A percentile compares a stretch with the other conserved stretches of the same genome.
Conservation (phyloP, 345 rosid genomes). For the Theobroma cacao region DNA sequence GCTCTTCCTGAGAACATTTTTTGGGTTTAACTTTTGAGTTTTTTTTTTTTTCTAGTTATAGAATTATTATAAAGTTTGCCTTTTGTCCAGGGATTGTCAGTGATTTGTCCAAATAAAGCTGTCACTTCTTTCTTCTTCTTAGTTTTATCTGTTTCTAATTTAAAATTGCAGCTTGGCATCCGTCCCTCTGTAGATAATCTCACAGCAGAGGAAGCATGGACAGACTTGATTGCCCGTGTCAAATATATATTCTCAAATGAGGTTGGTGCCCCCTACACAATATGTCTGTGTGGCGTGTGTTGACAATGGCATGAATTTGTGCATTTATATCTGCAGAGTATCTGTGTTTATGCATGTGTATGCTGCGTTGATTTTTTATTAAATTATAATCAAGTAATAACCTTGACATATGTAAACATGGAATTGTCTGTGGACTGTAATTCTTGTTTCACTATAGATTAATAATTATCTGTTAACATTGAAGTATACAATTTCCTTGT, state of each 20-base stretch:
- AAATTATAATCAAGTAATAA: neutral
- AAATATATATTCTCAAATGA: conserved; percentile 58
- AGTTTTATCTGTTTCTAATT: conserved; percentile 1
- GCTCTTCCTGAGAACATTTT: neutral
- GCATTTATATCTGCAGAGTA: neutral
- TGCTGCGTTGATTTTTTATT: neutral
- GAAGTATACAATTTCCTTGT: neutral
- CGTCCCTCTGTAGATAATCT: conserved; percentile 38
- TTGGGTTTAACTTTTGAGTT: neutral
- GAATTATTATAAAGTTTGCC: neutral
- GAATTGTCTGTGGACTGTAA: neutral
- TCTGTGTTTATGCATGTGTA: neutral
- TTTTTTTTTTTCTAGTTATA: neutral
- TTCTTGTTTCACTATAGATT: neutral
- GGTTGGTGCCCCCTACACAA: conserved; percentile 48
- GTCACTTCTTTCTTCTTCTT: conserved; percentile 4
- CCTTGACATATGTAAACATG: neutral
- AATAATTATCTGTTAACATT: neutral
- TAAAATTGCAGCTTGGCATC: conserved; percentile 66
- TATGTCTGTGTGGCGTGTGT: neutral
- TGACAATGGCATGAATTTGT: neutral
- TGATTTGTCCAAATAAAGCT: neutral
- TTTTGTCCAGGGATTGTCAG: conserved; percentile 3
- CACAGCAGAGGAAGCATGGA: conserved; percentile 61
- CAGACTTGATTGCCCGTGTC: conserved; percentile 50